Evolutionary conservation across 805 yeast genomes (phyloP), one percentile per base, ranked within the genome.

Genomic region (Grigorovia humatica): DNA sequence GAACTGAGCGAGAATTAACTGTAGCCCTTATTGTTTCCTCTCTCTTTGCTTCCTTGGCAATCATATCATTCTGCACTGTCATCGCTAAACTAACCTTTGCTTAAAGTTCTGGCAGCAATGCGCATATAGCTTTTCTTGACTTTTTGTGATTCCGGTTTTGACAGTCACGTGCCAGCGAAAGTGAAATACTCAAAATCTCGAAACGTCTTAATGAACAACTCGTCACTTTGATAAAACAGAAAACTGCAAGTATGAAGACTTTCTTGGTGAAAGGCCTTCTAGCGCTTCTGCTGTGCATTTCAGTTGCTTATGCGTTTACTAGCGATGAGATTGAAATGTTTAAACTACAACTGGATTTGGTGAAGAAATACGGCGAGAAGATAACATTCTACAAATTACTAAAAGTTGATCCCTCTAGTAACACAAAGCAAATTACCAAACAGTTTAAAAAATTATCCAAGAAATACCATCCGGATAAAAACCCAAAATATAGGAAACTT

Each of bases 401-500:
- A 29, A 66, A 73, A 7, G 61, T 55, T 40, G 51, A 43, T 60
- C 67, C n/a, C 6, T 69, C 72, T 35, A 71, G 84, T 1, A 66
- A 76, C 0, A 62, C 70, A 43, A 78, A 78, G 42, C 82, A 82
- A 54, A 79, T 85, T 48, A 72, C 72, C 50, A 80, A 78, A 57
- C 84, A 85, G 20, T 84, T 85, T 70, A 81, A 87, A 62, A 83
- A 80, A 59, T 63, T 83, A 35, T 82, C 96, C 2, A 74, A 84
- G 49, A 74, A 73, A 55, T 74, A 85, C 58, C 99, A 91, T 64
- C 99, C 99, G 0, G 99, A 91, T 68, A 89, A 91, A 66, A 70
- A 70, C 46, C 66, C 64, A 51, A 74, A 72, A 51, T 74, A 70
- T 44, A 72, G 69, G 52, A 78, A 79, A 55, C 63, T 67, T 20